Percentiles rank a stretch among this genome's conserved stretches.
Evolutionary conservation across 176 grass and related monocot genomes (phyloP).

Genomic region (Paspalum vaginatum): DNA sequence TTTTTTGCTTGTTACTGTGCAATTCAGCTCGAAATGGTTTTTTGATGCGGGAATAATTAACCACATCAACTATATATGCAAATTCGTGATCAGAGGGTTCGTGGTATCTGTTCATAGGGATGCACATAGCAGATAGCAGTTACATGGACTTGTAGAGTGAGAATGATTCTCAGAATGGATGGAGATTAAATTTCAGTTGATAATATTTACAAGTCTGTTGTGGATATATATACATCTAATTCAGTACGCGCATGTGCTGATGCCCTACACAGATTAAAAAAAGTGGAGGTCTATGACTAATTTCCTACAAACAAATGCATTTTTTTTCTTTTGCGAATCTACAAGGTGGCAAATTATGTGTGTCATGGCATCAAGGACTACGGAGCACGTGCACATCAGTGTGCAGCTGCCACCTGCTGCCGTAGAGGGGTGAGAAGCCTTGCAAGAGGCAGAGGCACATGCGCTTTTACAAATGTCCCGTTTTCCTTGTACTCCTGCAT

Average conservation of each 20-base stretch:
- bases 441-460: conserved; percentile 89
- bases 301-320: conserved; percentile 14
- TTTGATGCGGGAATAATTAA: neutral
- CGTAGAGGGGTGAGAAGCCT: conserved; percentile 82
- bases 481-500: conserved; percentile 80
- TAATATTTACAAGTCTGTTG: conserved; percentile 29
- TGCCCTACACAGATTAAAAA: conserved; percentile 4
- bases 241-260: neutral
- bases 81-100: neutral
- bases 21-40: neutral
- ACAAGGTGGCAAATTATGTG: conserved; percentile 18
- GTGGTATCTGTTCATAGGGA: neutral
- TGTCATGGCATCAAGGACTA: neutral
- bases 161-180: neutral
- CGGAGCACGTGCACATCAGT: conserved; percentile 37
- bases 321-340: neutral
- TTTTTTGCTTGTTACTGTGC: conserved; percentile 16
- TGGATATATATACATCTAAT: conserved; percentile 31
- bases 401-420: conserved; percentile 57
- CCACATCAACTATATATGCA: neutral
- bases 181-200: neutral
- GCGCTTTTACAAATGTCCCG: conserved; percentile 82
- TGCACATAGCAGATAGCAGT: neutral
- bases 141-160: neutral
- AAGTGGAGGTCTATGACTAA: neutral